phyloP scores from a whole-genome alignment of 2,329 filamentous ascomycete species.

The Rhynchosporium agropyri region DNA sequence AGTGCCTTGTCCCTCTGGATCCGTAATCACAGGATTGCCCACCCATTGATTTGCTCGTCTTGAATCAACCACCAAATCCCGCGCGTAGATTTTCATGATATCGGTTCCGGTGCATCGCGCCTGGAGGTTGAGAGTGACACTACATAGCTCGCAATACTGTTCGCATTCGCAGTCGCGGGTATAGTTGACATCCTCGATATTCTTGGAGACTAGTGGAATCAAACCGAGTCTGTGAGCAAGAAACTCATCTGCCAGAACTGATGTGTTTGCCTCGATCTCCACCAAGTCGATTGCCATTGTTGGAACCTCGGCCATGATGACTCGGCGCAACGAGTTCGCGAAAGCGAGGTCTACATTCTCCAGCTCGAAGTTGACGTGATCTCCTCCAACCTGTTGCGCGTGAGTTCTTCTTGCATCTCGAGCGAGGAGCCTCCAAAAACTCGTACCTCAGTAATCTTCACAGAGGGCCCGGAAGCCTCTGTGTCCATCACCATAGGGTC shows the following conservation, averaged over 20 bases:
- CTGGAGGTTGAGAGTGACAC: constrained; percentile 80
- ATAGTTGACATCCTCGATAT: constrained; percentile 81
- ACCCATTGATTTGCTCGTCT: constrained; percentile 73
- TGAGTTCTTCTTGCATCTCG: constrained; percentile 28
- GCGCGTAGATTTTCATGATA: constrained; percentile 91
- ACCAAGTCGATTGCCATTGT: constrained; percentile 95
- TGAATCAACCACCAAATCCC: constrained; percentile 76
- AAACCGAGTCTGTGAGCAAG: constrained; percentile 90
- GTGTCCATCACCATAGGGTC: constrained; percentile 48
- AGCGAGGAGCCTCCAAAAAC: constrained; percentile 10
- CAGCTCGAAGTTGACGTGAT: constrained; percentile 89
- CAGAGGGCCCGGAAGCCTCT: constrained; percentile 49
- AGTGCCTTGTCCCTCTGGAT: constrained; percentile 78
- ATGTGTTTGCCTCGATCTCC: constrained; percentile 89
- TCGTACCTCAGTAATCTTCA: constrained; percentile 51
- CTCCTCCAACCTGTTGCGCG: constrained; percentile 67
- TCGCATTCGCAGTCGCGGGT: constrained; percentile 96
- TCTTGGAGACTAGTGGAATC: constrained; percentile 82
- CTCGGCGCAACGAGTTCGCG: constrained; percentile 87
- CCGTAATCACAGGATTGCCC: constrained; percentile 80
- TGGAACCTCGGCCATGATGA: constrained; percentile 91
- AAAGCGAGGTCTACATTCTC: constrained; percentile 87
- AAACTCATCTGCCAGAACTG: constrained; percentile 96
- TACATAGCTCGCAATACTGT: constrained; percentile 90
- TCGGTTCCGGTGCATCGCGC: constrained; percentile 84